Evolutionary conservation across 495 filamentous ascomycete genomes (phyloP), one percentile per base, ranked within the genome.

Genomic region (Darksidea phi): DNA sequence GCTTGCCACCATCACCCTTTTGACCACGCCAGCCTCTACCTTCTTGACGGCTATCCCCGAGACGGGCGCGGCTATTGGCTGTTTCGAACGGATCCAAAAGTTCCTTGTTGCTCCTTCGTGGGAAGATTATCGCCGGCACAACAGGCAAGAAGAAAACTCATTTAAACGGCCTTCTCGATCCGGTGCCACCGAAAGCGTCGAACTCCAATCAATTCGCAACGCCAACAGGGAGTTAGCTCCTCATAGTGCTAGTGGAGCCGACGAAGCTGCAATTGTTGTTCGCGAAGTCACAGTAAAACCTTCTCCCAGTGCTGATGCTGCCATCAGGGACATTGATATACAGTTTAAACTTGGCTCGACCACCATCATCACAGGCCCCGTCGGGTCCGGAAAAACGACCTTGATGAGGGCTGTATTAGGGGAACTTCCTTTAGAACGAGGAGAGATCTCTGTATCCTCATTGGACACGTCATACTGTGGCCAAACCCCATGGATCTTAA

Each of bases 331-430:
- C 28, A 32, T 32, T 32, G 28, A 32, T 32, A 32, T 32, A 32
- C 28, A 32, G 28, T 32, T 32, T 32, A 32, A 32, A 32, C 28
- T 32, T 32, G 69, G 74, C 0, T 74, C 75, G n/a, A 70, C 80
- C 1, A 80, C 76, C 2, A 77, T 84, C 64, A 63, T 88, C 13
- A 72, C 85, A 43, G 85, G 85, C 13, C 81, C 84, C 2, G 80
- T 84, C 6, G 83, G 83, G 6, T 82, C 76, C 46, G 85, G 85
- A 6, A 87, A 87, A 58, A 79, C 80, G 2, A 82, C 81, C 1
- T 57, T 88, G 11, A 68, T 88, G 21, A 80, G 80, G 46, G 77
- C 78, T 6, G 58, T 88, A 15, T 75, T 86, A 0, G 82, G 84
- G 20, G 84, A 88, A 61, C 70, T 81, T 1, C 74, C 76, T 20